Evolutionary conservation across 108 stramenopile genomes (phyloP).

Genomic region (Cylindrotheca closterium): DNA sequence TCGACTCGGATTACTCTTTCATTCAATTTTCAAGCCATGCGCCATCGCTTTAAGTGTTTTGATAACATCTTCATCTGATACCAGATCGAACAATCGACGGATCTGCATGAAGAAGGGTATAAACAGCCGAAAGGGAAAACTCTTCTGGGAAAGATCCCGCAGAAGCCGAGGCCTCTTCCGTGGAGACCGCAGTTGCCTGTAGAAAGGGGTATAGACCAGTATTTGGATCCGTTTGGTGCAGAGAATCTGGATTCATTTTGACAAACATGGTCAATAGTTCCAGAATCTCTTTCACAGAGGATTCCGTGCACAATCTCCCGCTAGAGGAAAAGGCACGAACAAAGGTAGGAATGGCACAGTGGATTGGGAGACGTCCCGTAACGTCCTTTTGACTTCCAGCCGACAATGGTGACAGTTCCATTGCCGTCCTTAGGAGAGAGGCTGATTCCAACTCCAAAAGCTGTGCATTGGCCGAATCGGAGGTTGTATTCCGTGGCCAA

Average conservation of each 20-base stretch:
- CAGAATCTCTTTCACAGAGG: conserved; percentile 35
- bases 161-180: conserved; percentile 7
- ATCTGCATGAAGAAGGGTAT: conserved; percentile 34
- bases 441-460: conserved; percentile 51
- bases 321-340: conserved; percentile 44
- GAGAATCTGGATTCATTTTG: conserved; percentile 44
- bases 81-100: conserved; percentile 20
- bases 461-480: conserved; percentile 22
- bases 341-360: conserved; percentile 60
- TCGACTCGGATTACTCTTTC: no score
- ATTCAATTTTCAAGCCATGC: no score
- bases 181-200: conserved; percentile 52
- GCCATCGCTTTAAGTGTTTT: no score
- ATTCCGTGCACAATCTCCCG: conserved; percentile 35
- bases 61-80: neutral
- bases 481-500: conserved; percentile 38
- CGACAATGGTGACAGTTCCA: conserved; percentile 38
- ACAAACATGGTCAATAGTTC: conserved; percentile 45
- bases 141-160: conserved; percentile 28
- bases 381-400: conserved; percentile 40
- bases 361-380: conserved; percentile 47
- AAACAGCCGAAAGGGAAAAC: conserved; percentile 29
- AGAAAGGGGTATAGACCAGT: conserved; percentile 63
- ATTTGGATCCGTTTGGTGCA: conserved; percentile 49
- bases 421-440: conserved; percentile 40